These are phyloP conservation scores for Cystobasidium slooffiae DNA, from an alignment of 1,284 basidiomycete genomes.

Conservation along the genomic window DNA sequence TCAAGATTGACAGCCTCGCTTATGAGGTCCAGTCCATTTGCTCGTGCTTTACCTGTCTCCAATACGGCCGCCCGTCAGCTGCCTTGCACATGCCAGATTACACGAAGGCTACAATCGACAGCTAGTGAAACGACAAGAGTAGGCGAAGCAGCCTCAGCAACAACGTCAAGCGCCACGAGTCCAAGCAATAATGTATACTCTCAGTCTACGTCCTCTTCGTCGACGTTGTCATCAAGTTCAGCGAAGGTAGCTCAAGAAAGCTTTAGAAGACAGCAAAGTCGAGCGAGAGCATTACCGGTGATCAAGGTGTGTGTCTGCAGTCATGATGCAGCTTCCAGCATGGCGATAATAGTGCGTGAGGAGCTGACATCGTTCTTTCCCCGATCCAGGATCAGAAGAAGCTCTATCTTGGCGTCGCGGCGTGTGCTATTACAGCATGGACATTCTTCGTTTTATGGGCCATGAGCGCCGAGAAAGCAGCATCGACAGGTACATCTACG, in stretches of 20 bases:
- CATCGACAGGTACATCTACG: conserved; percentile 63
- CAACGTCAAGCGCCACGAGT: neutral
- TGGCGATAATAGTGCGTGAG: neutral
- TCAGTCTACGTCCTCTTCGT: conserved; percentile 3
- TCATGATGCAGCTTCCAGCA: neutral
- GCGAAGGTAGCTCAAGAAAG: conserved; percentile 33
- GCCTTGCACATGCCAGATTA: conserved; percentile 13
- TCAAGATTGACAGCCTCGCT: neutral
- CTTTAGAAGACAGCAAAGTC: conserved; percentile 15
- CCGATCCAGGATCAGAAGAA: conserved; percentile 46
- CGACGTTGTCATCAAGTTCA: conserved; percentile 10
- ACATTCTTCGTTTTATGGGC: conserved; percentile 68
- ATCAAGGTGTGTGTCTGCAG: conserved; percentile 40
- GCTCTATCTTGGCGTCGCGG: conserved; percentile 55
- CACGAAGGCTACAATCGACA: conserved; percentile 2
- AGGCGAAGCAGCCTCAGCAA: conserved; percentile 1
- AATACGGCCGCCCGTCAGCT: neutral
- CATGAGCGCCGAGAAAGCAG: conserved; percentile 74
- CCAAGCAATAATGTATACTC: conserved; percentile 2
- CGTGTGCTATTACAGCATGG: conserved; percentile 68
- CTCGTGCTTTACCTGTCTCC: neutral
- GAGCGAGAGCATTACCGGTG: conserved; percentile 34
- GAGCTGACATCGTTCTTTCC: neutral
- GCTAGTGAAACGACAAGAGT: conserved; percentile 3
- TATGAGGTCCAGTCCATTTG: neutral